phyloP scores from a whole-genome alignment of 352 stramenopile genomes.

The Pythium guiyangense region DNA sequence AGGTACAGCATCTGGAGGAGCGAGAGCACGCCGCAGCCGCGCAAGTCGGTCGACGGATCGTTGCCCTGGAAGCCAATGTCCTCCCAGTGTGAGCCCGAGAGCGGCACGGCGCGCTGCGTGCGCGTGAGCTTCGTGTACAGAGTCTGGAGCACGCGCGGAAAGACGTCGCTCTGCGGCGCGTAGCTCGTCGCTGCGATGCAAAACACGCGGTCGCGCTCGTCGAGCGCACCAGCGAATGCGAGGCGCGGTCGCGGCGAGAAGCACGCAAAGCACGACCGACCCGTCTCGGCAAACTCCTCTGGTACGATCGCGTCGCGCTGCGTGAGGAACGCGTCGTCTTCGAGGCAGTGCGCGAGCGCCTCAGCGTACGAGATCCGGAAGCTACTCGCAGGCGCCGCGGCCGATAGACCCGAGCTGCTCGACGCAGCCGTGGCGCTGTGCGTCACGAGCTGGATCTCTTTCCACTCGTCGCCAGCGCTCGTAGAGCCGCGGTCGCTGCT shows the following conservation, averaged over 20 bases:
- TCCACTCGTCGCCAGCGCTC: constrained; percentile 36
- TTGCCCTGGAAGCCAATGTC: constrained; percentile 86
- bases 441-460: constrained; percentile 41
- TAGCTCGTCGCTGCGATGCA: constrained; percentile 59
- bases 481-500: constrained; percentile 2
- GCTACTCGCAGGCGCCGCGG: no score
- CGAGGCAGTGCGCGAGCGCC: constrained; percentile 34
- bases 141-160: constrained; percentile 60
- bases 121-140: constrained; percentile 50
- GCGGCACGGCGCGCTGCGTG: constrained; percentile 26
- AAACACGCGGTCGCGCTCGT: constrained; percentile 73
- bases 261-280: constrained; percentile 52
- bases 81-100: constrained; percentile 81
- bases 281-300: constrained; percentile 35
- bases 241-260: constrained; percentile 45
- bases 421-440: background rate
- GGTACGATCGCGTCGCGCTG: constrained; percentile 50
- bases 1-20: constrained; percentile 84
- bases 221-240: constrained; percentile 40
- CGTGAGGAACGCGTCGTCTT: constrained; percentile 28
- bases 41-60: constrained; percentile 86
- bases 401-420: no score
- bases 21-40: constrained; percentile 79
- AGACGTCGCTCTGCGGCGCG: constrained; percentile 36
- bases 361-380: constrained; percentile 42